Conservation (phyloP, 1,139 yeast genomes). For the Debaryomyces coudertii region DNA sequence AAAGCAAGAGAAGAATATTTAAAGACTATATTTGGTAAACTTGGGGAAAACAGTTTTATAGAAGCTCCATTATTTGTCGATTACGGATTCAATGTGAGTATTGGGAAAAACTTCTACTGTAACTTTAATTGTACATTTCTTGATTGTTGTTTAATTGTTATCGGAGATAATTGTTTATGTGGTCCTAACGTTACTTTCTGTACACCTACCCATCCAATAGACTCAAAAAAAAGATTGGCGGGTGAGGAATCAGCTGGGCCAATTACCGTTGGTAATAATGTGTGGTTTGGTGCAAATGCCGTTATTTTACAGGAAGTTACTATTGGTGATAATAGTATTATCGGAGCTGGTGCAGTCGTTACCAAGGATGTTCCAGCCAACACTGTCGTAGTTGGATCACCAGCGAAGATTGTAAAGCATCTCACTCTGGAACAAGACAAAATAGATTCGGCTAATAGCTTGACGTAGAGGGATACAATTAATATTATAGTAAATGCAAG, state of each 20-base stretch:
- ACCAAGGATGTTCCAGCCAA: slow-evolving; percentile 55
- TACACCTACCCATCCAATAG: slow-evolving; percentile 68
- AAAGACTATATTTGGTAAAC: slow-evolving; percentile 47
- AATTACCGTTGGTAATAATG: slow-evolving; percentile 60
- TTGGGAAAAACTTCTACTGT: slow-evolving; percentile 56
- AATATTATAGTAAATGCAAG: neutral
- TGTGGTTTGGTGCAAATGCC: slow-evolving; percentile 66
- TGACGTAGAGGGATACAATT: neutral
- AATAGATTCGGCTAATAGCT: neutral
- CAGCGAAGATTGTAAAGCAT: slow-evolving; percentile 52
- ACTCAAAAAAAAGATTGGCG: slow-evolving; percentile 46
- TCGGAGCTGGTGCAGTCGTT: slow-evolving; percentile 73
- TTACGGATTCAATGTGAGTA: slow-evolving; percentile 56
- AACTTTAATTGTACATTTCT: slow-evolving; percentile 60
- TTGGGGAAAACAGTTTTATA: slow-evolving; percentile 41
- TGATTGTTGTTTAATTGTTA: slow-evolving; percentile 62
- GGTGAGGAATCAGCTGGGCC: slow-evolving; percentile 59
- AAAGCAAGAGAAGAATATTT: slow-evolving; percentile 42
- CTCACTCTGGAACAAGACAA: slow-evolving; percentile 20
- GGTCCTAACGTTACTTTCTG: slow-evolving; percentile 67
- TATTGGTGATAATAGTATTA: slow-evolving; percentile 62
- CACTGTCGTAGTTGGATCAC: slow-evolving; percentile 61
- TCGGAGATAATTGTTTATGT: slow-evolving; percentile 61
- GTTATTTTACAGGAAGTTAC: slow-evolving; percentile 66
- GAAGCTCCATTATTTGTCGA: slow-evolving; percentile 62